These are phyloP conservation scores for Crataegus laevigata DNA, from an alignment of 306 rosid species.

Conservation along the genomic window DNA sequence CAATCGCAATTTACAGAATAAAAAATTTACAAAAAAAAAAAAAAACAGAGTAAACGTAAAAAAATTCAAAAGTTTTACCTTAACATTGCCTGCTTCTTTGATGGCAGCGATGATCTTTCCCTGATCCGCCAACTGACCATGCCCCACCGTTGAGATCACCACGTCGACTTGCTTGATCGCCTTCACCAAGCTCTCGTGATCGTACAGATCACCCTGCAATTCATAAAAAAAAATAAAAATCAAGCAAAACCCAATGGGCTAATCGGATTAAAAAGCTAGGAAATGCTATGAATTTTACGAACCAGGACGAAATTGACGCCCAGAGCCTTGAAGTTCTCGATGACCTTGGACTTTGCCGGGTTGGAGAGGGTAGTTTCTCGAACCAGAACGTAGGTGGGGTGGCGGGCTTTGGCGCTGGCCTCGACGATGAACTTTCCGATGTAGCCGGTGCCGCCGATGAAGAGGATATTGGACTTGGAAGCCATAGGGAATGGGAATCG, in stretches of 20 bases:
- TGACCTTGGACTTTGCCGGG: slow-evolving; percentile 18
- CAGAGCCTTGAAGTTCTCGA: slow-evolving; percentile 19
- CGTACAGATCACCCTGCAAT: not conserved
- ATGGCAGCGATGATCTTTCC: slow-evolving; percentile 30
- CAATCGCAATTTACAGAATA: not conserved
- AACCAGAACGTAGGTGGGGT: slow-evolving; percentile 23
- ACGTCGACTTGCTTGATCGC: slow-evolving; percentile 40
- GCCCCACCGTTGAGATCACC: slow-evolving; percentile 31
- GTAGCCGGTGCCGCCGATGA: slow-evolving; percentile 34
- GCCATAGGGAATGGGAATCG: slow-evolving; percentile 1
- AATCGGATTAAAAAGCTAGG: not conserved
- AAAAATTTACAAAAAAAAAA: not conserved
- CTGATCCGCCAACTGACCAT: slow-evolving; percentile 19
- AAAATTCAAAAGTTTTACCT: slow-evolving; percentile 1
- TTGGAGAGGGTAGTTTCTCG: slow-evolving; percentile 23
- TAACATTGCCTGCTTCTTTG: slow-evolving; percentile 35
- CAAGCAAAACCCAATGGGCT: not conserved
- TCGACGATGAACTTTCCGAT: slow-evolving; percentile 32
- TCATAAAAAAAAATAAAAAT: not conserved
- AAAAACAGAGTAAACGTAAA: too few species aligned
- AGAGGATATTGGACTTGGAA: slow-evolving; percentile 24
- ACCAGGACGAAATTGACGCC: slow-evolving; percentile 21
- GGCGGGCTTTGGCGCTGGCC: slow-evolving; percentile 35
- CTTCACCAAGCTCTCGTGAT: slow-evolving; percentile 25
- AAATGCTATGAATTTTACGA: not conserved